These are phyloP conservation scores for Podila epigama DNA, from an alignment of 192 early-diverging fungal species.

Conservation along the genomic window DNA sequence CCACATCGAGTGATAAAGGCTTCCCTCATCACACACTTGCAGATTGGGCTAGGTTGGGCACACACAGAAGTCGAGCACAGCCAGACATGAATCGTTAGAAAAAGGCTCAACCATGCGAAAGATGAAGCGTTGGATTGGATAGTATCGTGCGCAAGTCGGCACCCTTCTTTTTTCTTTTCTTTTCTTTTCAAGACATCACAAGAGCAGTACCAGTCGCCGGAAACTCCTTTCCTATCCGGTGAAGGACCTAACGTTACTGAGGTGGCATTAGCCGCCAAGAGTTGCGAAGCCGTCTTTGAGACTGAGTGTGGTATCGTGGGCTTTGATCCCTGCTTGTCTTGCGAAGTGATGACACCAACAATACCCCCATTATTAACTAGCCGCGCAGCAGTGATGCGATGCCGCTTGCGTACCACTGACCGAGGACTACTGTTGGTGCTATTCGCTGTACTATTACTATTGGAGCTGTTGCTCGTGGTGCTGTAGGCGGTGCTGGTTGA, in stretches of 20 bases:
- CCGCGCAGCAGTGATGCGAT: constrained; percentile 27
- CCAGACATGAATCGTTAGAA: too few species aligned
- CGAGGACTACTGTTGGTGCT: constrained; percentile 11
- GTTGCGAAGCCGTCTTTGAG: too few species aligned
- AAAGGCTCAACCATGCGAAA: too few species aligned
- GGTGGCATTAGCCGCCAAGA: too few species aligned
- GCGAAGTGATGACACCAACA: neutral
- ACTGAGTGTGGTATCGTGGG: neutral
- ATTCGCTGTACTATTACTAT: too few species aligned
- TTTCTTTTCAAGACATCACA: neutral
- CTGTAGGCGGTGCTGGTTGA: neutral
- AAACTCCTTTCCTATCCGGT: neutral
- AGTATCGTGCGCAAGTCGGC: too few species aligned
- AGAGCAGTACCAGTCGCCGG: neutral
- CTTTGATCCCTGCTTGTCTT: neutral
- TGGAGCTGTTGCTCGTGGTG: neutral
- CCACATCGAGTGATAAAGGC: constrained; percentile 84
- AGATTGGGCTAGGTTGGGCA: constrained; percentile 69
- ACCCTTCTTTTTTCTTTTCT: too few species aligned
- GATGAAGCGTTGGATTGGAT: too few species aligned
- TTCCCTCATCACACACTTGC: constrained; percentile 71
- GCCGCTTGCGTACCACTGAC: constrained; percentile 32
- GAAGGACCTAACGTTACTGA: neutral
- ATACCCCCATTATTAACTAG: neutral
- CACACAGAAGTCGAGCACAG: neutral